Evolutionary conservation across 108 stramenopile species (phyloP), one percentile per base, ranked within the genome.

Genomic region (Asterionellopsis glacialis): DNA sequence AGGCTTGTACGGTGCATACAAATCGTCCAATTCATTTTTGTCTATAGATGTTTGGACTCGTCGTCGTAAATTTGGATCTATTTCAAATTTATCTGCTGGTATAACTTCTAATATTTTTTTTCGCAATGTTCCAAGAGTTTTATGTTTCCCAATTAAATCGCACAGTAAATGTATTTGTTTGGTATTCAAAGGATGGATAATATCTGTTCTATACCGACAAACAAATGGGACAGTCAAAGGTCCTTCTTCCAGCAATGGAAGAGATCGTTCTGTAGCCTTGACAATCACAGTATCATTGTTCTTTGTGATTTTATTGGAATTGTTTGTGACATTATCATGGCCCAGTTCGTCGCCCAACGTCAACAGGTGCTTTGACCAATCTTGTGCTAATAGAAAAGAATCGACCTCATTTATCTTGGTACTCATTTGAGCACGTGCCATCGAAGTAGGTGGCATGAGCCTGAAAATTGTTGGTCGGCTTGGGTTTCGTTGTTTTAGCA

Each of bases 1-100:
- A 43, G 83, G 83, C 55, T 81, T 81, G 62, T 67, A 83, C 11
- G 82, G 82, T 45, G 77, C 65, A 51, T 84, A 84, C 18, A 74
- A 61, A 65, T 81, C 83, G 27, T 81, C 79, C 49, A 84, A 54
- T 45, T 84, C 80, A 1, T 72, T 47, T 53, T 79, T 81, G 61
- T 64, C 67, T 13, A 67, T 79, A 27, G 64, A 61, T 22, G 75
- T 76, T 55, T 81, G 51, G 0, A 76, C 67, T 10, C 58, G 64
- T 15, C 56, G 14, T 40, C 45, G 49, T 11, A 59, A 11, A 61
- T 51, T 15, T 24, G 0, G 25, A 26, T 61, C 33, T 28, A 50
- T 6, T 49, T 44, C 11, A 25, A 26, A 39, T 9, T 41, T n/a
- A 0, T 19, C 43, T 2, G 40, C 28, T 12, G 23, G 51, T 15